These are phyloP conservation scores for Trametes cubensis DNA, from an alignment of 768 basidiomycete species.

Conservation along the genomic window DNA sequence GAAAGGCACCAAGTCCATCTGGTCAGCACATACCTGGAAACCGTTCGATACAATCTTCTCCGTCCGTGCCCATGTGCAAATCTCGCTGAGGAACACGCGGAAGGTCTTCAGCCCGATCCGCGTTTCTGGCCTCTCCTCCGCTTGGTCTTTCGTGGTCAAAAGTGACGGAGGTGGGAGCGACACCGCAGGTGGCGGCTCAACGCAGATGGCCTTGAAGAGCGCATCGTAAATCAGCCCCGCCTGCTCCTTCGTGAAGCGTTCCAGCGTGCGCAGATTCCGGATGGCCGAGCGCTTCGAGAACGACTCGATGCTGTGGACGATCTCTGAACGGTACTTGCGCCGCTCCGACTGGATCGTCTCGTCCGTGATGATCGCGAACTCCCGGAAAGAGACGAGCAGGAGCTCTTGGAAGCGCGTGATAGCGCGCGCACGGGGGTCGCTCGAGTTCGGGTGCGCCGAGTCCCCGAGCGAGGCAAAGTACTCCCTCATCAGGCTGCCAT, in stretches of 20 bases:
- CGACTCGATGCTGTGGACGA: conserved; percentile 89
- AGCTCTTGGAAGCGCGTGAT: conserved; percentile 98
- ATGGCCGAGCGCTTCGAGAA: conserved; percentile 93
- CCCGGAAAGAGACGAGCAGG: conserved; percentile 94
- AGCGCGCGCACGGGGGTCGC: conserved; percentile 86
- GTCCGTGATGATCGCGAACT: conserved; percentile 95
- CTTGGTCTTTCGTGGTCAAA: conserved; percentile 55
- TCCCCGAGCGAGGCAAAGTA: conserved; percentile 94
- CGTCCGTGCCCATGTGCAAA: conserved; percentile 94
- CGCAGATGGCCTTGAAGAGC: conserved; percentile 80
- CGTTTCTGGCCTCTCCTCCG: conserved; percentile 84
- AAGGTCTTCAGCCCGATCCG: conserved; percentile 86
- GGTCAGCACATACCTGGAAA: conserved; percentile 63
- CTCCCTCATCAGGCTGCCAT: conserved; percentile 83
- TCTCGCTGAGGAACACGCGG: conserved; percentile 85
- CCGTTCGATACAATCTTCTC: conserved; percentile 93
- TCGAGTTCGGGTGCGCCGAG: conserved; percentile 88
- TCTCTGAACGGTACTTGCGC: conserved; percentile 81
- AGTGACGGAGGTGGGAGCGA: conserved; percentile 53
- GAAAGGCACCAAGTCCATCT: background rate
- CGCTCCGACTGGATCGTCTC: conserved; percentile 90
- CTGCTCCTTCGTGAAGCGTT: conserved; percentile 85
- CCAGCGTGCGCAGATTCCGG: conserved; percentile 79
- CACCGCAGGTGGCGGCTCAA: conserved; percentile 61
- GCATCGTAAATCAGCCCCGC: conserved; percentile 91